Base-by-base conservation (phyloP, 2,329 filamentous ascomycete genomes). In the Rutstroemia sp. region DNA sequence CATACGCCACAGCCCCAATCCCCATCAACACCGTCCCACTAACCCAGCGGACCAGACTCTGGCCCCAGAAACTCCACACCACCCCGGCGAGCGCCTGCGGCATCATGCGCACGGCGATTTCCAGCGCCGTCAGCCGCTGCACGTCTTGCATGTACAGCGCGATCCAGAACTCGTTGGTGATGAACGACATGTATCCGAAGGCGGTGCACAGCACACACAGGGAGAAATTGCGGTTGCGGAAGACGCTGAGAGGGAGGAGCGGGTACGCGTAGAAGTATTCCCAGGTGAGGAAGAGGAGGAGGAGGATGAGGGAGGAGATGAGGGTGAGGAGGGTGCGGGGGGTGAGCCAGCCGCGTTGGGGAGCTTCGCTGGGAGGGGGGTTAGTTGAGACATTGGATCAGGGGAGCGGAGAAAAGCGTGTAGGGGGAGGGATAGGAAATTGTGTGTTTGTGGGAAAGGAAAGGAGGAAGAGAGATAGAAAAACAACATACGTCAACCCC, bases 31-130 rank as follows among this genome's bases (percentile, higher is more conserved):
- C 61, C 57, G 79, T 85, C 66, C 88, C 88, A 64, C 80, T 83
- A 49, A 88, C 75, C 47, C 74, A 76, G 65, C 87, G 82, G 49
- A 88, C 72, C 48, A 88, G 71, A 34, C 80, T 71, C 3, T 80
- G 84, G 0, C 81, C 84, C 46, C 87, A 68, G 37, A 85, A 65
- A 62, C 87, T 88, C 67, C 83, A 83, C 1, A 81, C 57, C 2
- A 88, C 71, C 0, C 85, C 85, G 19, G 77, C 77, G 47, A 87
- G 74, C 1, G 81, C 81, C 75, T 86, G 83, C 0, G 86, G 86
- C 1, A 89, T 75, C 48, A 89, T 71, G 57, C 81, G 79, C 4
- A 85, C 77, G 0, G 84, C 84, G 38, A 65, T 65, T 8, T 51
- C 27, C 2, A 88, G 72, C 0, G 85, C 76, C 0, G 76, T 75